Conservation (phyloP, 2,329 filamentous ascomycete genomes). For the Botrytis hyacinthi region DNA sequence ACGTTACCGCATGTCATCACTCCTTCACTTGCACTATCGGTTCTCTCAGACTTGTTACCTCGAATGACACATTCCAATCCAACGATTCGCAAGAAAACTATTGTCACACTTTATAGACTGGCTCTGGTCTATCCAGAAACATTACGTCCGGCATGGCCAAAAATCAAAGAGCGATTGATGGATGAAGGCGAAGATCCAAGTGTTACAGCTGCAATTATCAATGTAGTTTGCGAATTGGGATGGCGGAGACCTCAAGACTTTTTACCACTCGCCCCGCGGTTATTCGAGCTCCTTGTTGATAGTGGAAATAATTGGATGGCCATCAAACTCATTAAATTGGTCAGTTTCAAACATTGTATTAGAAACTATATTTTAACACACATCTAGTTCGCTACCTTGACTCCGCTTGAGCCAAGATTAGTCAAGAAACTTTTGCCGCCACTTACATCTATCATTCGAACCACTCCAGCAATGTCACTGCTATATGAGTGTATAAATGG, state of each 20-base stretch:
- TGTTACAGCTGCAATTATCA: constrained; percentile 93
- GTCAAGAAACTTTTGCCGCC: constrained; percentile 90
- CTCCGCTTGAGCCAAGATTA: constrained; percentile 85
- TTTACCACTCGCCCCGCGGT: constrained; percentile 80
- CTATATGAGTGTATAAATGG: constrained; percentile 98
- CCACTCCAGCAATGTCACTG: constrained; percentile 95
- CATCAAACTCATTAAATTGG: constrained; percentile 97
- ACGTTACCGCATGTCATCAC: constrained; percentile 95
- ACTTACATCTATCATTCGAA: constrained; percentile 87
- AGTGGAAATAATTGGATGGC: constrained; percentile 99
- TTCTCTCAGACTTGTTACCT: constrained; percentile 82
- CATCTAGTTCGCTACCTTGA: constrained; percentile 83
- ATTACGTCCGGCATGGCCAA: constrained; percentile 88
- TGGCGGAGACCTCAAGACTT: constrained; percentile 95
- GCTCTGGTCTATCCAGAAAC: constrained; percentile 97
- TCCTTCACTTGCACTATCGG: constrained; percentile 84
- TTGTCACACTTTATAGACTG: constrained; percentile 89
- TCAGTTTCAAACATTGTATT: constrained; percentile 44
- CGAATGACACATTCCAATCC: constrained; percentile 83
- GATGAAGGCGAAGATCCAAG: constrained; percentile 87
- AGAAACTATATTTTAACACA: constrained; percentile 62
- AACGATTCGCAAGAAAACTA: constrained; percentile 88
- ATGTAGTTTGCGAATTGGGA: constrained; percentile 93
- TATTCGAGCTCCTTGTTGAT: constrained; percentile 90
- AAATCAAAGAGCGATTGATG: constrained; percentile 91